phyloP scores from a whole-genome alignment of 2,329 filamentous ascomycete genomes.

The Mycosphaerella sp. region DNA sequence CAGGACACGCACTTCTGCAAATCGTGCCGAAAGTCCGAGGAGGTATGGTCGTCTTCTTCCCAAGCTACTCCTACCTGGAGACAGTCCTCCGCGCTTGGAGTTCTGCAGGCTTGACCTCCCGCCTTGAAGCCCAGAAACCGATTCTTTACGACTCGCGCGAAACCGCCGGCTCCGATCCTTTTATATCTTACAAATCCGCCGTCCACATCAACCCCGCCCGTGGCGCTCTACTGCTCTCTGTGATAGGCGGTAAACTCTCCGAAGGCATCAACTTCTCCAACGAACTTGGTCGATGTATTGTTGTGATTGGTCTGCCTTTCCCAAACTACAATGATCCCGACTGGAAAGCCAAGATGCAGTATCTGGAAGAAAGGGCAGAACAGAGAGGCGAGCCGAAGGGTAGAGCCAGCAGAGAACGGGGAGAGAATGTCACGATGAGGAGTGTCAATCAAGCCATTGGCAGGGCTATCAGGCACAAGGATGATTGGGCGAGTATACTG shows the following conservation, averaged over 20 bases:
- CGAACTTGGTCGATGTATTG: conserved; percentile 75
- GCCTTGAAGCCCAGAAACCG: conserved; percentile 20
- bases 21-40: conserved; percentile 72
- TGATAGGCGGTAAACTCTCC: conserved; percentile 89
- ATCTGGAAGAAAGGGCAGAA: conserved; percentile 62
- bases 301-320: conserved; percentile 89
- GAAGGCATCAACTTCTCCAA: conserved; percentile 99
- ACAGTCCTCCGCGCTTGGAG: conserved; percentile 52
- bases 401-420: conserved; percentile 66
- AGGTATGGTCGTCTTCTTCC: conserved; percentile 90
- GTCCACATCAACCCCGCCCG: conserved; percentile 46
- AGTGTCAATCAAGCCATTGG: conserved; percentile 97
- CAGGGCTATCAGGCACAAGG: conserved; percentile 77
- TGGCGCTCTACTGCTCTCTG: conserved; percentile 78
- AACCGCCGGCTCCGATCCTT: conserved; percentile 58
- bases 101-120: conserved; percentile 27
- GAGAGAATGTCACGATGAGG: conserved; percentile 93
- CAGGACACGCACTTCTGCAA: conserved; percentile 67
- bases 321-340: conserved; percentile 84
- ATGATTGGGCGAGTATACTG: conserved; percentile 86
- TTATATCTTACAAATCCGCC: conserved; percentile 65
- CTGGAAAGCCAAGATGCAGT: conserved; percentile 87
- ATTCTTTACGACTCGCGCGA: conserved; percentile 56
- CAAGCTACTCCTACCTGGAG: conserved; percentile 86
- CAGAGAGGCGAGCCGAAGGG: conserved; percentile 34